Conservation (phyloP, 1,284 basidiomycete species). For the Ustilago sp. region DNA sequence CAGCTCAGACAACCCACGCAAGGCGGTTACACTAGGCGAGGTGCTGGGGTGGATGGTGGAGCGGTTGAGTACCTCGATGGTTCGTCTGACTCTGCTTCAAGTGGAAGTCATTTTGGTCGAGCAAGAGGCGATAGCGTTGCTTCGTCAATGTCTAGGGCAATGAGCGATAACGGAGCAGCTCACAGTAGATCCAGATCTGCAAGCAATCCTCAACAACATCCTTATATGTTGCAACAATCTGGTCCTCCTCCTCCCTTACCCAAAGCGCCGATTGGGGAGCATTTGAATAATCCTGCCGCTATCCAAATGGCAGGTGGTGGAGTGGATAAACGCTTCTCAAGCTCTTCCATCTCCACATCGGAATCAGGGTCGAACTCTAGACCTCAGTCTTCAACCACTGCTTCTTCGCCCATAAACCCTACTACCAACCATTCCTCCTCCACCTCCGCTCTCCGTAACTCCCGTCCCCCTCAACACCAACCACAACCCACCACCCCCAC, state of each 20-base stretch:
- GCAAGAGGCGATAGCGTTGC: slow-evolving; percentile 37
- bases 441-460: slow-evolving; percentile 6
- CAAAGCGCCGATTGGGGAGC: slow-evolving; percentile 19
- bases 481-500: background rate
- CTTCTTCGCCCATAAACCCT: slow-evolving; percentile 55
- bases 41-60: slow-evolving; percentile 29
- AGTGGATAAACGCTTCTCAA: slow-evolving; percentile 53
- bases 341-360: slow-evolving; percentile 53
- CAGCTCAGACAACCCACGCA: slow-evolving; percentile 49
- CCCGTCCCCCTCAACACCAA: background rate
- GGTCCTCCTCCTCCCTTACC: slow-evolving; percentile 53
- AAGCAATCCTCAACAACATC: slow-evolving; percentile 51
- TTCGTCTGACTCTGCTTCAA: slow-evolving; percentile 35
- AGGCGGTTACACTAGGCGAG: slow-evolving; percentile 5
- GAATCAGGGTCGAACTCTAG: slow-evolving; percentile 52
- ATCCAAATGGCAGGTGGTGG: background rate
- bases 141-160: slow-evolving; percentile 44
- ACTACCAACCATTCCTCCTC: slow-evolving; percentile 8
- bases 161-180: slow-evolving; percentile 36
- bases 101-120: slow-evolving; percentile 24
- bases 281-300: slow-evolving; percentile 16
- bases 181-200: slow-evolving; percentile 52
- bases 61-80: slow-evolving; percentile 54
- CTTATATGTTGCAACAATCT: slow-evolving; percentile 33
- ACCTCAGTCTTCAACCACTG: slow-evolving; percentile 55